Evolutionary conservation across 495 filamentous ascomycete genomes (phyloP), one percentile per base, ranked within the genome.

Genomic region (Trichoderma gamsii): DNA sequence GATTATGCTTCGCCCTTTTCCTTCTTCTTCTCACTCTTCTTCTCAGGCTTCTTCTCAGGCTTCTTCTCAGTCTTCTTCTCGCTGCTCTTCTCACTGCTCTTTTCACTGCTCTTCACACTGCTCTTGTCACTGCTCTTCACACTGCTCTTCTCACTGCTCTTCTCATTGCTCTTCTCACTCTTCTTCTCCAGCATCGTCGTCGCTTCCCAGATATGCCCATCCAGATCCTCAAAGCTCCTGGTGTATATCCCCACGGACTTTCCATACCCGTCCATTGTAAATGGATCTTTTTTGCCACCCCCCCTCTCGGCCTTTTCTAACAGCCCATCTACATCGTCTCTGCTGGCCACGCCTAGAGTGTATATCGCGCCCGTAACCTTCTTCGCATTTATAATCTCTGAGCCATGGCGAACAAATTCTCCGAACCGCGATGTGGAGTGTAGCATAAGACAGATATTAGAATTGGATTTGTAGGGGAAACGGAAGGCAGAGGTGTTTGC

Each of bases 131-230:
- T 29, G 29, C 29, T 29, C 4, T 29, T 29, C 29, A 1, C 29
- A 29, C 29, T 29, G 4, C 29, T 13, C 44, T 49, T n/a, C 29
- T 29, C 29, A 29, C 29, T 29, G 29, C 29, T 29, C 4, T 29
- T 29, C 29, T 4, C 29, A 29, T 4, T 29, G 29, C 29, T 29
- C 29, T 29, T 29, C 29, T 29, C 29, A 1, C 1, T n/a, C 6
- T 49, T n/a, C 44, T 49, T n/a, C 8, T 61, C 32, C 27, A 68
- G 0, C 72, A 73, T 72, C 5, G 64, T 52, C 18, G 63, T 43
- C 4, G 64, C 68, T 66, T 74, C 72, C 72, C 72, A 72, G 0
- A 72, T 67, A 67, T 74, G 72, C 16, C 72, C 72, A 61, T 72
- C 72, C 67, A 70, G 18, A 35, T 74, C 71, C 18, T 59, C 68